Percentiles rank a stretch among this genome's conserved stretches.
These are phyloP conservation scores for Linum lewisii DNA, from an alignment of 345 rosid species.

Conservation along the genomic window DNA sequence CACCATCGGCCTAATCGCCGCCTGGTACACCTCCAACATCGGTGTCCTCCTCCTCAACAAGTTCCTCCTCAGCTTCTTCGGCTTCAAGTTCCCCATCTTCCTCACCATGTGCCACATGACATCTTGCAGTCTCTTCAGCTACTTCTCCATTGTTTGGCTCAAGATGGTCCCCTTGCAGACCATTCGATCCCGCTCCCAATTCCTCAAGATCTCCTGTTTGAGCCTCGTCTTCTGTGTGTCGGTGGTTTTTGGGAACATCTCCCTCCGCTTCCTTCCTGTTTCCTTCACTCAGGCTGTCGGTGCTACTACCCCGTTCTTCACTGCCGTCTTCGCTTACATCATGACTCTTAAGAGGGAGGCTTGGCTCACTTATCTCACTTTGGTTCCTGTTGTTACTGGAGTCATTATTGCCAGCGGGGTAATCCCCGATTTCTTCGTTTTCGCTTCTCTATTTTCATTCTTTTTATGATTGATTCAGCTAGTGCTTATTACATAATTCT, in stretches of 20 bases:
- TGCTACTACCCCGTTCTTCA: slow-evolving; percentile 97
- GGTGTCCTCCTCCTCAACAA: slow-evolving; percentile 90
- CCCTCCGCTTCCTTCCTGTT: slow-evolving; percentile 76
- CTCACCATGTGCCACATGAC: slow-evolving; percentile 99
- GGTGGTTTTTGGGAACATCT: slow-evolving; percentile 86
- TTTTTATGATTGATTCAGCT: slow-evolving; percentile 1
- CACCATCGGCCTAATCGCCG: slow-evolving; percentile 73
- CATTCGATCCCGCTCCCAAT: slow-evolving; percentile 76
- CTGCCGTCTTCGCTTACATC: slow-evolving; percentile 89
- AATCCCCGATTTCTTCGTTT: background rate
- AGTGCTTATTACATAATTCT: too few species aligned
- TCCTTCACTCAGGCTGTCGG: slow-evolving; percentile 93
- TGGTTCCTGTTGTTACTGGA: slow-evolving; percentile 89
- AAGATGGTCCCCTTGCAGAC: slow-evolving; percentile 99
- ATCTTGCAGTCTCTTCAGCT: slow-evolving; percentile 86
- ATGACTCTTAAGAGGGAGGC: slow-evolving; percentile 85
- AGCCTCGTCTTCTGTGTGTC: slow-evolving; percentile 91
- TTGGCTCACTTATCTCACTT: slow-evolving; percentile 87
- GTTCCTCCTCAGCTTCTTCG: slow-evolving; percentile 85
- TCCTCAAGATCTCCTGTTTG: slow-evolving; percentile 80
- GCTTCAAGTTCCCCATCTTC: slow-evolving; percentile 97
- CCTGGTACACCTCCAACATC: slow-evolving; percentile 96
- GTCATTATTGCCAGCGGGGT: slow-evolving; percentile 99
- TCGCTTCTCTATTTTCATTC: background rate
- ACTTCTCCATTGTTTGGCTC: slow-evolving; percentile 89